Base-by-base conservation (phyloP, 768 basidiomycete genomes). In the Termitomyces sp. region DNA sequence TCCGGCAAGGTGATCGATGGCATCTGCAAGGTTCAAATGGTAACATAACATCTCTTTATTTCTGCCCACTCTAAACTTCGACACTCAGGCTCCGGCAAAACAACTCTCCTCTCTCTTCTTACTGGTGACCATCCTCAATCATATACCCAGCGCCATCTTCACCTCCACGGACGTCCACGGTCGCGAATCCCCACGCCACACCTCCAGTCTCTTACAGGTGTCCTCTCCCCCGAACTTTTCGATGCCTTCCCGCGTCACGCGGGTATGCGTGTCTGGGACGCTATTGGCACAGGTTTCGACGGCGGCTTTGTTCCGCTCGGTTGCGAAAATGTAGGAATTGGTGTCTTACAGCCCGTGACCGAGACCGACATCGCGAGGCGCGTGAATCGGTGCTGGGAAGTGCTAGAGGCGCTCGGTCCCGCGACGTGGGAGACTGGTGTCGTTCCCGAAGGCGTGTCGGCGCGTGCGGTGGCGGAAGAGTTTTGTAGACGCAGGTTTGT, bases 81-180 rank as follows among this genome's bases (percentile, higher is more conserved):
- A 3, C 64, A 43, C 2, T 10, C 30, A 91, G 90, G 96, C 44
- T 93, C 92, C 0, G 96, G 96, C 15, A 99, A 98, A 73, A 94
- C 94, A 0, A 98, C 96, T 0, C 84, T 98, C 6, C 77, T 98
- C 21, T 85, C 95, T 17, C 69, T 98, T 30, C 72, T 99, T 38
- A 93, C 93, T 0, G 96, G 96, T 24, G 93, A 96, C 66, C 96
- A 98, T 68, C 96, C 96, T 0, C 91, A 93, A 58, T 98, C 96
- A 1, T 98, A 88, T 73, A 86, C 85, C 5, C 90, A 92, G 64
- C 67, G 68, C 8, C 70, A 73, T 54, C 62, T 68, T 58, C 77
- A 55, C 38, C 67, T 74, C 8, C 72, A 65, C 19, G 70, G 83
- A 45, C 85, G 83, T 62, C 73, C 72, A 3, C 85, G 93, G 6